These are phyloP conservation scores for Yamadazyma olivae DNA, from an alignment of 805 yeast genomes.

Conservation along the genomic window DNA sequence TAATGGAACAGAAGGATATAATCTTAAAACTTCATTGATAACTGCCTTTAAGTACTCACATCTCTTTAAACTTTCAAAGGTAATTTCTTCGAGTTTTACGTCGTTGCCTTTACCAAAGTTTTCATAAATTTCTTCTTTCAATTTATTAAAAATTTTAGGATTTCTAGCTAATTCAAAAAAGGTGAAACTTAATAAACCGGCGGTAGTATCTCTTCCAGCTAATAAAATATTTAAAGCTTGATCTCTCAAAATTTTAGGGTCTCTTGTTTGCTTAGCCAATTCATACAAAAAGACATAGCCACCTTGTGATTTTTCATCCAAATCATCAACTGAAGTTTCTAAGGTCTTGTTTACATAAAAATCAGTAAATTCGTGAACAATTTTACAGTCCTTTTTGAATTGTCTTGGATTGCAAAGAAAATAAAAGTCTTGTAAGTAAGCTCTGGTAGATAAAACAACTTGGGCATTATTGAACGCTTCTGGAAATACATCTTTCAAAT, in stretches of 20 bases:
- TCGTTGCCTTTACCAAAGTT: slow-evolving; percentile 33
- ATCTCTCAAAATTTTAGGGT: slow-evolving; percentile 34
- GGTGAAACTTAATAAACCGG: slow-evolving; percentile 34
- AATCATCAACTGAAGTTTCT: slow-evolving; percentile 20
- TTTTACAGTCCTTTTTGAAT: slow-evolving; percentile 21
- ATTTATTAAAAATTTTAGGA: slow-evolving; percentile 28
- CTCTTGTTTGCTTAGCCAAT: slow-evolving; percentile 34
- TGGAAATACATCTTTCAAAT: slow-evolving; percentile 33
- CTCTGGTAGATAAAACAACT: slow-evolving; percentile 25
- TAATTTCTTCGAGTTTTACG: slow-evolving; percentile 24
- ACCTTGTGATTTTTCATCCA: slow-evolving; percentile 21
- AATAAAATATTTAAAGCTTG: slow-evolving; percentile 38
- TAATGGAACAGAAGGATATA: slow-evolving; percentile 33
- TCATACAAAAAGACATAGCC: slow-evolving; percentile 38
- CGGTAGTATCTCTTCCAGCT: slow-evolving; percentile 44
- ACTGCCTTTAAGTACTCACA: slow-evolving; percentile 38
- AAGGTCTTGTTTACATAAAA: slow-evolving; percentile 30
- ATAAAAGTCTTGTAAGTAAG: slow-evolving; percentile 22
- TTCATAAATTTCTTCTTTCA: slow-evolving; percentile 25
- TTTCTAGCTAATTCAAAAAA: slow-evolving; percentile 33
- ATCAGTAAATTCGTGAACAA: slow-evolving; percentile 26
- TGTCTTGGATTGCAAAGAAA: slow-evolving; percentile 19
- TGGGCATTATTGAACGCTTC: slow-evolving; percentile 34
- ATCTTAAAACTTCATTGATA: slow-evolving; percentile 33
- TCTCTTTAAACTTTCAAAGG: slow-evolving; percentile 37